Conservation (phyloP, 768 basidiomycete genomes). For the Cystofilobasidium ferigula region DNA sequence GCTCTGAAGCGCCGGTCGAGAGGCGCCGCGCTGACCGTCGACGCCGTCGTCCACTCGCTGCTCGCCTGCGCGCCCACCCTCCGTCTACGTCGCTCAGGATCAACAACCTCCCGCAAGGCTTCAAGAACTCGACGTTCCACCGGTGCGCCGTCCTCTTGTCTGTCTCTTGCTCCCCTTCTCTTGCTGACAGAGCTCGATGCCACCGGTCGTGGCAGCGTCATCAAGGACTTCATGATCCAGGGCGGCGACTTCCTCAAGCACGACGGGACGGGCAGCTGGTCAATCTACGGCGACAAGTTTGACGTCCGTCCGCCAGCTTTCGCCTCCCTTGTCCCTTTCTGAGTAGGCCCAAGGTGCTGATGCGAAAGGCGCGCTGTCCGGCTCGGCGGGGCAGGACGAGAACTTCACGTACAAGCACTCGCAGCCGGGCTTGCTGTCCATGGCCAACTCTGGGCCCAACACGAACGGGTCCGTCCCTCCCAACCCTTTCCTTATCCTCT, state of each 20-base stretch:
- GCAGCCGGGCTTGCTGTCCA: slow-evolving; percentile 74
- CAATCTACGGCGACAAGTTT: slow-evolving; percentile 93
- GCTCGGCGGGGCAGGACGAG: slow-evolving; percentile 57
- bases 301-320: slow-evolving; percentile 53
- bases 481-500: neutral
- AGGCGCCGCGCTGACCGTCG: too few species aligned
- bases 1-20: neutral
- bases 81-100: slow-evolving; percentile 4
- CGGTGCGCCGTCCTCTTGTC: slow-evolving; percentile 49
- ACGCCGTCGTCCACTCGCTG: neutral
- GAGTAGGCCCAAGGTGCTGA: too few species aligned
- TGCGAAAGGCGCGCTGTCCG: neutral
- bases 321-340: neutral
- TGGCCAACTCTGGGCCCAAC: slow-evolving; percentile 92
- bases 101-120: slow-evolving; percentile 57
- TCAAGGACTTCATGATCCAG: slow-evolving; percentile 77
- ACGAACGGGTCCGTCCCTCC: slow-evolving; percentile 55
- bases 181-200: too few species aligned
- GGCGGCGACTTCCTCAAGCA: slow-evolving; percentile 92
- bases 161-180: neutral
- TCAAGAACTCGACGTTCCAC: slow-evolving; percentile 83
- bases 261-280: slow-evolving; percentile 91
- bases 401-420: slow-evolving; percentile 86
- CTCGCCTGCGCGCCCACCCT: neutral
- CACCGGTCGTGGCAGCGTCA: slow-evolving; percentile 14